phyloP scores from a whole-genome alignment of 345 rosid species.

The Eucalyptus marginata region DNA sequence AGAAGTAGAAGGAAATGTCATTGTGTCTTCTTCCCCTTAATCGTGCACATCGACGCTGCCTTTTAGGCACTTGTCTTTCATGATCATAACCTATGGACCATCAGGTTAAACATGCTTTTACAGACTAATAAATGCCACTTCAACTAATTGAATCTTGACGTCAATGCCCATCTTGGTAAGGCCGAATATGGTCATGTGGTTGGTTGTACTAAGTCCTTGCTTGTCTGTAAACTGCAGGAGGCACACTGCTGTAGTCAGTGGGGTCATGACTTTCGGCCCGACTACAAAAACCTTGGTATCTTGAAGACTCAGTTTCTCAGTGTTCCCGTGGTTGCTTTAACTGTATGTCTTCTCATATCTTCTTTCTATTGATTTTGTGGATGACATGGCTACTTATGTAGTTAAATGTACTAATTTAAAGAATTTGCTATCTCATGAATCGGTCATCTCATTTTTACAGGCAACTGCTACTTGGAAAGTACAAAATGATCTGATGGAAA shows the following conservation, averaged over 20 bases:
- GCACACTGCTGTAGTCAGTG: constrained; percentile 99
- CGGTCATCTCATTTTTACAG: constrained; percentile 6
- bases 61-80: neutral
- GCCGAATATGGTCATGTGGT: neutral
- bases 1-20: neutral
- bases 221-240: constrained; percentile 40
- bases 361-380: neutral
- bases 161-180: neutral
- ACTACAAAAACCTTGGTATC: constrained; percentile 85
- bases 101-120: neutral
- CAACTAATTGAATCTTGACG: neutral
- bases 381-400: neutral
- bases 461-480: constrained; percentile 96
- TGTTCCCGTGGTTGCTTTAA: constrained; percentile 82
- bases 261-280: constrained; percentile 99
- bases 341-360: constrained; percentile 41
- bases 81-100: neutral
- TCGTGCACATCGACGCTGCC: neutral
- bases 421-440: neutral
- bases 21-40: neutral
- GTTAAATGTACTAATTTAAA: neutral
- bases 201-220: neutral
- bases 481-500: constrained; percentile 79
- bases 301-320: constrained; percentile 88
- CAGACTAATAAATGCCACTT: neutral